These are phyloP conservation scores for Musa balbisiana DNA, from an alignment of 202 grass and related monocot species.

Conservation along the genomic window DNA sequence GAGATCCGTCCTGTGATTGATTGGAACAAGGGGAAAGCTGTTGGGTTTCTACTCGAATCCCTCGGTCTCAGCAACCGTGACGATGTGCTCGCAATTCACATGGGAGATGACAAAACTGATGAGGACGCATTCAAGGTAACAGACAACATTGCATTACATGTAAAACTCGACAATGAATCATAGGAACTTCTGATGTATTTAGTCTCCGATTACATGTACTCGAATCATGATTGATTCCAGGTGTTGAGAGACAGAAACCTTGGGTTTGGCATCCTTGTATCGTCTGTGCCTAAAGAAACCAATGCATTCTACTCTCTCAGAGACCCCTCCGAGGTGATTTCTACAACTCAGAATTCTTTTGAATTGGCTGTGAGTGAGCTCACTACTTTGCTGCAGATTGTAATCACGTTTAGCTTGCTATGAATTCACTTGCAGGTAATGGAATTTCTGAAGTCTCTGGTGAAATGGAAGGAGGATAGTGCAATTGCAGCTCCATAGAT, in stretches of 20 bases:
- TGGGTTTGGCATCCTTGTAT: constrained; percentile 88
- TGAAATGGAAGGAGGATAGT: neutral
- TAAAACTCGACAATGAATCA: no score
- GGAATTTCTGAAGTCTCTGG: neutral
- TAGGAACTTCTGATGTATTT: no score
- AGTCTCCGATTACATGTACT: no score
- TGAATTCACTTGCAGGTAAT: neutral
- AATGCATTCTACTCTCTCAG: constrained; percentile 70
- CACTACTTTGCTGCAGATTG: no score
- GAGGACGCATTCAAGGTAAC: constrained; percentile 88
- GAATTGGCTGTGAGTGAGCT: neutral
- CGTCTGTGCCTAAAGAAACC: constrained; percentile 72
- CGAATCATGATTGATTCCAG: constrained; percentile 19
- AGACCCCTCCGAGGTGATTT: constrained; percentile 72
- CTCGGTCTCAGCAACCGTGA: constrained; percentile 49
- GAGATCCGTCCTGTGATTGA: constrained; percentile 85
- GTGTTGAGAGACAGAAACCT: constrained; percentile 52
- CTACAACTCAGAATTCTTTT: neutral
- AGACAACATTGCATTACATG: no score
- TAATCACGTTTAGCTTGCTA: no score
- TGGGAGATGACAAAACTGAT: constrained; percentile 85
- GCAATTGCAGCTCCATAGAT: no score
- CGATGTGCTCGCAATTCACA: constrained; percentile 70
- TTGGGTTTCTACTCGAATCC: constrained; percentile 81
- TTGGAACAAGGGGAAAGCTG: constrained; percentile 97